Evolutionary conservation across 1,284 basidiomycete genomes (phyloP).

Genomic region (Rhodotorula mucilaginosa): DNA sequence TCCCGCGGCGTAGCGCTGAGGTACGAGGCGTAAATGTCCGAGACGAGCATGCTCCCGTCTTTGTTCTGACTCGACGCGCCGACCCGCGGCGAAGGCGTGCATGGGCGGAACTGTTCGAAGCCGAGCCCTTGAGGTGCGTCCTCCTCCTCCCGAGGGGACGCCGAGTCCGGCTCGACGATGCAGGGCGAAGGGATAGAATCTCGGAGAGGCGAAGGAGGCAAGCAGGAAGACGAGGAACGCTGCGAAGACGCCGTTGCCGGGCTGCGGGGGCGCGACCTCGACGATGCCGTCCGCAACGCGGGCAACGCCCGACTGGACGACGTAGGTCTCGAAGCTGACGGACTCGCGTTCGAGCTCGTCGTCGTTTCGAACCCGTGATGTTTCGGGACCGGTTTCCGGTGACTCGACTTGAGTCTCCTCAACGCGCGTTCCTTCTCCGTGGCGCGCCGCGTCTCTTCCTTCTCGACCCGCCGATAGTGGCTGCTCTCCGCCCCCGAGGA

Average conservation of each 20-base stretch:
- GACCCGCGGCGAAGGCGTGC: conserved; percentile 1
- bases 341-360: neutral
- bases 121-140: neutral
- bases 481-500: neutral
- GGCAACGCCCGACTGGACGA: neutral
- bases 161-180: conserved; percentile 11
- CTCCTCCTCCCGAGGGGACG: no score
- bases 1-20: conserved; percentile 24
- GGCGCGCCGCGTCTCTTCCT: conserved; percentile 18
- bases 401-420: neutral
- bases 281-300: neutral
- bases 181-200: neutral
- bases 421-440: conserved; percentile 14
- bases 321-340: conserved; percentile 7
- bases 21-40: conserved; percentile 31
- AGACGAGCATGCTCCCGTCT: neutral
- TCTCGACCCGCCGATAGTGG: conserved; percentile 30
- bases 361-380: neutral
- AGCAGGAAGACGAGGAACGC: neutral
- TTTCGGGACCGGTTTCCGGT: conserved; percentile 3
- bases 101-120: neutral
- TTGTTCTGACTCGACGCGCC: neutral
- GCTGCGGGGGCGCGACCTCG: neutral
- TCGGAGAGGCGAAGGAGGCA: neutral
- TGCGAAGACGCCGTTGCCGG: conserved; percentile 19